Conservation (phyloP, 805 yeast species). For the Cephaloascus albidus region DNA sequence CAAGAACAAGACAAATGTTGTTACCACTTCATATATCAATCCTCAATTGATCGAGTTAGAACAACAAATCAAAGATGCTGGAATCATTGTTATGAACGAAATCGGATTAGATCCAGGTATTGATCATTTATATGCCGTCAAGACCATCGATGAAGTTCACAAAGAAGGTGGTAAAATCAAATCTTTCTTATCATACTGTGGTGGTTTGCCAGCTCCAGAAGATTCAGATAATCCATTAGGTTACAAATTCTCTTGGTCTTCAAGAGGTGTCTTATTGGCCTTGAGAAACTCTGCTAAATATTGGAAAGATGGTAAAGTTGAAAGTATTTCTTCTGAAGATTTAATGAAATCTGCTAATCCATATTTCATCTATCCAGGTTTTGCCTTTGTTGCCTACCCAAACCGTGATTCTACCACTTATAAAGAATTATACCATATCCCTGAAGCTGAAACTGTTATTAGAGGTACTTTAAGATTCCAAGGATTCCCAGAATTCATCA, state of each 20-base stretch:
- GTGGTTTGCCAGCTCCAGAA: constrained; percentile 98
- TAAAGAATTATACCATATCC: constrained; percentile 85
- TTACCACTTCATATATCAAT: constrained; percentile 95
- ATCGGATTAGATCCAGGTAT: constrained; percentile 98
- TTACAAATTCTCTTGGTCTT: constrained; percentile 98
- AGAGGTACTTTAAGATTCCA: constrained; percentile 97
- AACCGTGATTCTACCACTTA: constrained; percentile 96
- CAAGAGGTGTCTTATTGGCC: constrained; percentile 95
- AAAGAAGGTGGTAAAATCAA: constrained; percentile 82
- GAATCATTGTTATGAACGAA: constrained; percentile 96
- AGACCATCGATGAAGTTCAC: constrained; percentile 97
- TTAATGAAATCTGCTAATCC: constrained; percentile 94
- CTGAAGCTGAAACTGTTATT: constrained; percentile 94
- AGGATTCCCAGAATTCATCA: constrained; percentile 97
- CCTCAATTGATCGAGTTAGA: constrained; percentile 85
- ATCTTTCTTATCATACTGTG: constrained; percentile 94
- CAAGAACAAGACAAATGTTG: constrained; percentile 74
- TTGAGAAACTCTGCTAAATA: constrained; percentile 88
- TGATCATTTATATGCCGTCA: constrained; percentile 96
- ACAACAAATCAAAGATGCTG: constrained; percentile 84
- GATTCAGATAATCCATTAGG: constrained; percentile 97
- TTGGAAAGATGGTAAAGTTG: constrained; percentile 81
- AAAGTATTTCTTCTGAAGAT: constrained; percentile 74
- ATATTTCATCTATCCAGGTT: constrained; percentile 93
- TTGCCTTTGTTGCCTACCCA: constrained; percentile 90